Conservation (phyloP, 768 basidiomycete genomes). For the Mycena vitilis region DNA sequence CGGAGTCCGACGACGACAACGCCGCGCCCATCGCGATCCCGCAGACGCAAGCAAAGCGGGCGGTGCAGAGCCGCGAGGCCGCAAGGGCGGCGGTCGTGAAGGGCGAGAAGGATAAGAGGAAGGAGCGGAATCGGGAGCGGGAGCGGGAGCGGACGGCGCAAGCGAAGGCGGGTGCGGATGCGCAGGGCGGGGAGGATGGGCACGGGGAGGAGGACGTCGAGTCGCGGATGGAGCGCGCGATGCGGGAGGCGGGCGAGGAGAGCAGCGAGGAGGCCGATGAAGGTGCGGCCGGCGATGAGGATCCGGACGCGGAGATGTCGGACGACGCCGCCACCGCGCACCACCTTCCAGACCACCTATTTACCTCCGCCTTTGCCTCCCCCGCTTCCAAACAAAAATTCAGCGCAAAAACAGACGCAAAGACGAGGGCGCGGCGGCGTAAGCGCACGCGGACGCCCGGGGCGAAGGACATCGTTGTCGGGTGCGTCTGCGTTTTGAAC, state of each 20-base stretch:
- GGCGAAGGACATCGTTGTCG: conserved; percentile 65
- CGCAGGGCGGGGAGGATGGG: conserved; percentile 37
- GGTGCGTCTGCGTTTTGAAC: too few species aligned
- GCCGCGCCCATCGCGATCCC: conserved; percentile 30
- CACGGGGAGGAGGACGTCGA: conserved; percentile 25
- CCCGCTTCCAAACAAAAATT: conserved; percentile 38
- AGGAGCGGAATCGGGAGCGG: conserved; percentile 57
- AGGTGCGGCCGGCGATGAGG: conserved; percentile 37
- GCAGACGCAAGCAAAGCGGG: conserved; percentile 58
- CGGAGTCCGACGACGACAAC: background rate
- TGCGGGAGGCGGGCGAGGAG: conserved; percentile 51
- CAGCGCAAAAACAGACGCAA: conserved; percentile 34
- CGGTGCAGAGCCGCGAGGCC: conserved; percentile 50
- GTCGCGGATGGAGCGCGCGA: conserved; percentile 53
- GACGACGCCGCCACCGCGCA: conserved; percentile 47
- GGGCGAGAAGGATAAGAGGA: conserved; percentile 54
- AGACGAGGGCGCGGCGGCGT: conserved; percentile 37
- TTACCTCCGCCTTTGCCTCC: conserved; percentile 64
- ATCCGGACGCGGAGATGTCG: conserved; percentile 34
- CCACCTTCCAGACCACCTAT: conserved; percentile 76
- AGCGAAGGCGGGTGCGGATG: conserved; percentile 9
- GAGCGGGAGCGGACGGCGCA: conserved; percentile 52
- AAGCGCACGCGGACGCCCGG: conserved; percentile 45
- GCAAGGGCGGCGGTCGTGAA: conserved; percentile 50
- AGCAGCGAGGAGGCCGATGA: conserved; percentile 42